Base-by-base conservation (phyloP, 1,139 yeast species). In the Lodderomyces orthopsilosis region DNA sequence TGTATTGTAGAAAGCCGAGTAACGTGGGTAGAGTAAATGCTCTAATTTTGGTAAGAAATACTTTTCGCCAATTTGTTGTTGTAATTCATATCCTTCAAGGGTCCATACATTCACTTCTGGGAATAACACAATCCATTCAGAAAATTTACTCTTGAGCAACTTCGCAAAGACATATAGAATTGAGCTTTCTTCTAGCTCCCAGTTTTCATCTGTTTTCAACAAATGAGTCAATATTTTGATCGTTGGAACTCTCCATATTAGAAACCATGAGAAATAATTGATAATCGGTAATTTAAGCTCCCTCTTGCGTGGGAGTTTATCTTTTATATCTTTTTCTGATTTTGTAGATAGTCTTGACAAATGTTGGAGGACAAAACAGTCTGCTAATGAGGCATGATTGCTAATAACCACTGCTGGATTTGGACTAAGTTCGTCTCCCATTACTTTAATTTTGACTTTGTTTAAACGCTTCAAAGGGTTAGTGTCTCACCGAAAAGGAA, bases 41-140 rank as follows among this genome's bases (percentile, higher is more conserved):
- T 72, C 61, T 24, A 81, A 69, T 19, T 55, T 56, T 0, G 89
- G 86, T 37, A 81, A 63, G 44, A 68, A 79, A 54, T 70, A 79
- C 49, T 73, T 74, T 37, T 73, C 71, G 26, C 77, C 66, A 46
- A 81, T 71, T 37, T 71, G 68, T 36, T 68, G 64, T 49, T 83
- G 88, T 12, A 81, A 52, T 6, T 62, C 57, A 0, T 69, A 58
- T 24, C 75, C 70, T 28, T 70, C 72, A 4, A 68, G 61, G 0
- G 81, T 76, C 62, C 78, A 75, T 3, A 84, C 77, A 55, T 85
- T 85, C 2, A 84, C 91, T 58, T 85, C 94, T 0, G 94, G 93
- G 47, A 85, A 85, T 8, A 83, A 49, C 1, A 77, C 74, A 4
- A 82, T 53, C 87, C 87, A 82, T 50, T 74, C 74, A 2, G 73